phyloP scores from a whole-genome alignment of 225 moss, liverwort and hornwort genomes.

The Antitrichia curtipendula region DNA sequence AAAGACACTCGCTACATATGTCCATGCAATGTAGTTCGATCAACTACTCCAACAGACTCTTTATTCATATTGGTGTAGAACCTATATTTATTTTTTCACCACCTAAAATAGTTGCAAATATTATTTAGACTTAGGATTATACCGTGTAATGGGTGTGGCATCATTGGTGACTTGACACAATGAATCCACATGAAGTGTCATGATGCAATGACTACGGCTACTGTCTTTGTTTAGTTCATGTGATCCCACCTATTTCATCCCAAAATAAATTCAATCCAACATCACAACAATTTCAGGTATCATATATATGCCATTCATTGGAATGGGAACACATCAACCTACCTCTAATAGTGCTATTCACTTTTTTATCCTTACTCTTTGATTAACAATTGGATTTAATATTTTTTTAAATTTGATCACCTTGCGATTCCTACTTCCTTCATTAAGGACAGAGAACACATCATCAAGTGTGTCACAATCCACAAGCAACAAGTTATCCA shows the following conservation, averaged over 20 bases:
- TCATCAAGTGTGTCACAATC: conserved; percentile 87
- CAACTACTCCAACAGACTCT: not conserved
- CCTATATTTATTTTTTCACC: too few relatives aligned
- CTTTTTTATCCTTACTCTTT: not conserved
- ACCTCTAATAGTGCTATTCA: not conserved
- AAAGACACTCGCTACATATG: not conserved
- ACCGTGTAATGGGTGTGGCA: conserved; percentile 48
- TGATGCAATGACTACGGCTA: conserved; percentile 93
- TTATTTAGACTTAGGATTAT: not conserved
- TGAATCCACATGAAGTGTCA: conserved; percentile 86
- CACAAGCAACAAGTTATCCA: conserved; percentile 71
- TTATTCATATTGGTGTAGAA: too few relatives aligned
- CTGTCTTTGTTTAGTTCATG: conserved; percentile 97
- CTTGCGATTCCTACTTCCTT: conserved; percentile 82
- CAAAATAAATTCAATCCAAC: not conserved
- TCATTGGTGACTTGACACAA: conserved; percentile 27
- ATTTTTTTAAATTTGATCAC: not conserved
- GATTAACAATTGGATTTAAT: not conserved
- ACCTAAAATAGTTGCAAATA: not conserved
- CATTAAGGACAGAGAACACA: conserved; percentile 72
- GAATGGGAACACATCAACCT: not conserved
- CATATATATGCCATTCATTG: not conserved
- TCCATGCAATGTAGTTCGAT: not conserved
- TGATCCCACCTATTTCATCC: conserved; percentile 58
- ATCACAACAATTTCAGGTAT: not conserved